Evolutionary conservation across 2,329 filamentous ascomycete species (phyloP).

Genomic region (Fusarium albosuccineum): DNA sequence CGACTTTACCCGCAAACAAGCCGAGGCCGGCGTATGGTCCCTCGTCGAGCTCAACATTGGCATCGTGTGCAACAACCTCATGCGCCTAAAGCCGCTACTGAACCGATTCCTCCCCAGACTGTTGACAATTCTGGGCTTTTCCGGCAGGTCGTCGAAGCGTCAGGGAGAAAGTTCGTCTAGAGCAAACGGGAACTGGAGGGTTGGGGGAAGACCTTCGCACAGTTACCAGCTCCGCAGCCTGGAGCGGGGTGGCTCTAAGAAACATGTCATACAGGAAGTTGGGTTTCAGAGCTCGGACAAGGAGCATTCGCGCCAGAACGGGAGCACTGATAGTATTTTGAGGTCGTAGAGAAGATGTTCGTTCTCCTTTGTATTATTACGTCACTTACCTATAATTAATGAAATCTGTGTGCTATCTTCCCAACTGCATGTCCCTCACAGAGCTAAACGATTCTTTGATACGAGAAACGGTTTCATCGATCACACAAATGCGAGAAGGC

Average conservation of each 20-base stretch:
- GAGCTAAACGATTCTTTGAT: no score
- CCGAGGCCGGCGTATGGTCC: slow-evolving; percentile 24
- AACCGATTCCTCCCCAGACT: slow-evolving; percentile 18
- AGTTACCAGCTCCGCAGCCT: slow-evolving; percentile 17
- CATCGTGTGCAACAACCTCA: slow-evolving; percentile 24
- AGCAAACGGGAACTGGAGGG: slow-evolving; percentile 7
- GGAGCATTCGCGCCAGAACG: slow-evolving; percentile 11
- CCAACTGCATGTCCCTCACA: no score
- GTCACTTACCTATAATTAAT: no score
- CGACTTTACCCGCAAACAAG: slow-evolving; percentile 21
- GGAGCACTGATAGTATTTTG: slow-evolving; percentile 19
- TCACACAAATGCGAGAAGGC: no score
- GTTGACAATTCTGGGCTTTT: slow-evolving; percentile 10
- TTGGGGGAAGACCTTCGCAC: slow-evolving; percentile 4
- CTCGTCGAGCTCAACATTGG: slow-evolving; percentile 24
- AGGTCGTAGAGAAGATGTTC: background rate
- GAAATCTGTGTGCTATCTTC: no score
- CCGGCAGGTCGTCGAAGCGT: background rate
- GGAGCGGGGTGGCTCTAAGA: background rate
- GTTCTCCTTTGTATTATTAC: no score
- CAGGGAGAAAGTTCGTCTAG: slow-evolving; percentile 1
- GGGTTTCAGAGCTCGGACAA: background rate
- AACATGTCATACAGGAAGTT: background rate
- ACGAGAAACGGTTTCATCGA: no score
- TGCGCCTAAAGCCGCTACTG: slow-evolving; percentile 23